phyloP scores from a whole-genome alignment of 306 rosid species.

The apple (Malus domestica) region DNA sequence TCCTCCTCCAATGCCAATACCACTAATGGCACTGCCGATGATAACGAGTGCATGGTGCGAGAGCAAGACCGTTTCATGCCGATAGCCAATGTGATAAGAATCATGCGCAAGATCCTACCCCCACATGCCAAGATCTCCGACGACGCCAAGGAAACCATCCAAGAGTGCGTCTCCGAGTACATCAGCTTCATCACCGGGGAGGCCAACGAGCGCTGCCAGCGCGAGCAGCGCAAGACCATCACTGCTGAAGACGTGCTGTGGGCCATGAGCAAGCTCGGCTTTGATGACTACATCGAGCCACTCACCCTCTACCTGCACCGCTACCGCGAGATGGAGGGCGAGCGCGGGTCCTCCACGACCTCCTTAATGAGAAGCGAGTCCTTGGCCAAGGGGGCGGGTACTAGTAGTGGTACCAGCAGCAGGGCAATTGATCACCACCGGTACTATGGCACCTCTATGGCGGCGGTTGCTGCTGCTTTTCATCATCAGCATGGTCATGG shows the following conservation, averaged over 20 bases:
- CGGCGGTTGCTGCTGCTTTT: constrained; percentile 17
- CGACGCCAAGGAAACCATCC: constrained; percentile 81
- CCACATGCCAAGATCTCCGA: constrained; percentile 70
- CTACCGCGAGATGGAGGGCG: constrained; percentile 71
- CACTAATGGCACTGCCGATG: constrained; percentile 7
- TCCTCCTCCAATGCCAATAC: background rate
- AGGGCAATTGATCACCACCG: background rate
- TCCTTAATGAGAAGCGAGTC: constrained; percentile 39
- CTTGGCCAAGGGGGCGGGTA: constrained; percentile 13
- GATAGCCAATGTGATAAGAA: constrained; percentile 79
- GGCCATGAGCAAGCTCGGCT: constrained; percentile 87
- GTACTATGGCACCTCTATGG: constrained; percentile 25
- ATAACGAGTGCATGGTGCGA: constrained; percentile 59
- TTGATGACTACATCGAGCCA: constrained; percentile 80
- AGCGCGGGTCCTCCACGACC: constrained; percentile 31
- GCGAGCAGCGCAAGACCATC: constrained; percentile 80
- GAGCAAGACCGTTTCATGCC: constrained; percentile 96
- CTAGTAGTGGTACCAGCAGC: background rate
- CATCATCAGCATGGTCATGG: constrained; percentile 35
- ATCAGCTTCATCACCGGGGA: constrained; percentile 86
- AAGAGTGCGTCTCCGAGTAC: constrained; percentile 80
- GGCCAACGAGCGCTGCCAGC: constrained; percentile 82
- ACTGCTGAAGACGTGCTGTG: constrained; percentile 83
- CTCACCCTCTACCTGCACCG: constrained; percentile 65
- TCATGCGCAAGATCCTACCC: constrained; percentile 81